Percentiles rank a stretch among this genome's conserved stretches.
Conservation (phyloP, 768 basidiomycete species). For the Royoungia palumana region DNA sequence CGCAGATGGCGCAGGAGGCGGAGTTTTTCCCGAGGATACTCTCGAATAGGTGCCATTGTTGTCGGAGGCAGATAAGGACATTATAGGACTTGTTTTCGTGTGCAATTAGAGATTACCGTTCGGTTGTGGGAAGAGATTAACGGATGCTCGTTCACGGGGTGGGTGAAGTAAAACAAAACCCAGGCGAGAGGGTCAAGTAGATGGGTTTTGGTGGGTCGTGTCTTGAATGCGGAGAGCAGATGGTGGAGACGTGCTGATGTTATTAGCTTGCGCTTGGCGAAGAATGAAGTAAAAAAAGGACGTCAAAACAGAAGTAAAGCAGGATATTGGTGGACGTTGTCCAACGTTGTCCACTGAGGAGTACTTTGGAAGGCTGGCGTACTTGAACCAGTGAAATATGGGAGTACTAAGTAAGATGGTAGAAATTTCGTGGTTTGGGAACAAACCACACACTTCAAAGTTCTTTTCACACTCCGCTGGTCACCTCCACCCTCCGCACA, state of each 20-base stretch:
- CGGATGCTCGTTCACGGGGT: constrained; percentile 29
- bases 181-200: constrained; percentile 17
- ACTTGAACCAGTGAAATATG: constrained; percentile 35
- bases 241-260: constrained; percentile 20
- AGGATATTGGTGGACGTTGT: constrained; percentile 32
- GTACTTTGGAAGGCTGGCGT: constrained; percentile 35
- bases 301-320: constrained; percentile 15
- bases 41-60: constrained; percentile 78
- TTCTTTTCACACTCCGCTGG: constrained; percentile 35
- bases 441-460: constrained; percentile 22
- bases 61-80: constrained; percentile 88
- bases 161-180: constrained; percentile 23
- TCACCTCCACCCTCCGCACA: constrained; percentile 4
- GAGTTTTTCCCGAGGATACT: constrained; percentile 83
- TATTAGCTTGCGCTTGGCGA: constrained; percentile 33
- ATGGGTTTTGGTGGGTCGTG: constrained; percentile 25
- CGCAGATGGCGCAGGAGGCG: constrained; percentile 86
- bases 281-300: constrained; percentile 23
- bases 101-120: constrained; percentile 79
- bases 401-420: constrained; percentile 38
- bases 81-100: constrained; percentile 60
- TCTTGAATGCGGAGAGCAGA: constrained; percentile 25
- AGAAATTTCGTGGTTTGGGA: constrained; percentile 32
- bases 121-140: constrained; percentile 35
- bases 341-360: constrained; percentile 30